Percentiles rank a stretch among this genome's conserved stretches.
Conservation (phyloP, 2,329 filamentous ascomycete species). For the Ceratocystis harringtonii region DNA sequence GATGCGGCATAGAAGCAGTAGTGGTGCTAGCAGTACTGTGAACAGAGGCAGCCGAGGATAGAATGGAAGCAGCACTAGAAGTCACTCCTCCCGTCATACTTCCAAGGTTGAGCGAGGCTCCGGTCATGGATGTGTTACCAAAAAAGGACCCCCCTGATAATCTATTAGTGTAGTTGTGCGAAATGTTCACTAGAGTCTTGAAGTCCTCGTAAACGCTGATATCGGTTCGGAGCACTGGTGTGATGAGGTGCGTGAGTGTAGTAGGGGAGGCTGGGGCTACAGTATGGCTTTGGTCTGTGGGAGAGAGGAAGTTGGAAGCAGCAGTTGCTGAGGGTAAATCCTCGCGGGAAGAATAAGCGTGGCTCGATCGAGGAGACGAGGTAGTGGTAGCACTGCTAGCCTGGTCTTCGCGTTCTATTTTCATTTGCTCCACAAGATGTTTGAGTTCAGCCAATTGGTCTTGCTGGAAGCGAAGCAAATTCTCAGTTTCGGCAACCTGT, state of each 20-base stretch:
- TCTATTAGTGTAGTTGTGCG: conserved; percentile 45
- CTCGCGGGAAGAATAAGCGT: conserved; percentile 45
- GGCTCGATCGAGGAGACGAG: conserved; percentile 55
- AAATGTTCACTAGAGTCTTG: conserved; percentile 54
- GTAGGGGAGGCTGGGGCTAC: conserved; percentile 42
- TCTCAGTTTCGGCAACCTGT: conserved; percentile 76
- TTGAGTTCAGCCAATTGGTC: conserved; percentile 89
- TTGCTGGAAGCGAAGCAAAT: conserved; percentile 73
- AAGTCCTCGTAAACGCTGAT: conserved; percentile 75
- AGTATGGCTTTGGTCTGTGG: conserved; percentile 17
- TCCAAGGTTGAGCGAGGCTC: conserved; percentile 31
- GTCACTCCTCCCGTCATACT: conserved; percentile 14
- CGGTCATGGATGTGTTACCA: conserved; percentile 34
- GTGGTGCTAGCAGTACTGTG: conserved; percentile 31
- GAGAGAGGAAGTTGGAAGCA: conserved; percentile 18
- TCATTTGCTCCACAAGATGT: conserved; percentile 78
- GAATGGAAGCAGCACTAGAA: conserved; percentile 26
- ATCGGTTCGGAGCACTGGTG: conserved; percentile 71
- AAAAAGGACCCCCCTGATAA: conserved; percentile 21
- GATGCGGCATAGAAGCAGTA: conserved; percentile 26
- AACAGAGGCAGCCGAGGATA: conserved; percentile 34
- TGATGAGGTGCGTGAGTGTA: conserved; percentile 69
- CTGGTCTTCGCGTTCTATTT: conserved; percentile 55
- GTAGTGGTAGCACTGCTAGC: conserved; percentile 58
- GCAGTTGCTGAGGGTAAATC: conserved; percentile 23